Conservation (phyloP, 768 basidiomycete species). For the Hydnomerulius pinastri region DNA sequence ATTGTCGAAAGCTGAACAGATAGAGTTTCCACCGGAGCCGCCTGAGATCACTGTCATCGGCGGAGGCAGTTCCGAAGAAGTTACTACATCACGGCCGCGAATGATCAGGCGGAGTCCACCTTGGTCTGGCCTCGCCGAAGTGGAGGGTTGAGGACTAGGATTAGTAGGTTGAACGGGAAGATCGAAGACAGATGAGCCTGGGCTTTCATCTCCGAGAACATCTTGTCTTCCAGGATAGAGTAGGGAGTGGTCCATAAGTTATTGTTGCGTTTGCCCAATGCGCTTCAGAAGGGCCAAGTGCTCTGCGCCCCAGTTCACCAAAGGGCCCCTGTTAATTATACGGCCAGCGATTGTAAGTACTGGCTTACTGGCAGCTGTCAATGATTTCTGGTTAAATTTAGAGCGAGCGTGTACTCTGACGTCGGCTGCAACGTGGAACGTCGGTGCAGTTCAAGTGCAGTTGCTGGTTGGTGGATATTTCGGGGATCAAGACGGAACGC, state of each 20-base stretch:
- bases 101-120: slow-evolving; percentile 4
- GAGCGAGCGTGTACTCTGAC: too few relatives aligned
- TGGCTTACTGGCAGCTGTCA: too few relatives aligned
- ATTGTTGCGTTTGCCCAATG: not conserved
- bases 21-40: slow-evolving; percentile 92
- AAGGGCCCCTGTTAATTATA: not conserved
- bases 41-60: slow-evolving; percentile 83
- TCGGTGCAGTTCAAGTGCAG: too few relatives aligned
- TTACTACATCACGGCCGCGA: slow-evolving; percentile 4
- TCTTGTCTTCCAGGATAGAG: slow-evolving; percentile 11
- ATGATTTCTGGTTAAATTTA: too few relatives aligned
- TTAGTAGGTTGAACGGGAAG: slow-evolving; percentile 51
- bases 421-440: too few relatives aligned
- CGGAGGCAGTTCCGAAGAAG: slow-evolving; percentile 17
- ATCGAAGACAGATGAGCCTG: slow-evolving; percentile 76
- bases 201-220: slow-evolving; percentile 42
- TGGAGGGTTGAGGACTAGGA: slow-evolving; percentile 20
- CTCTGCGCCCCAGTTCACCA: not conserved
- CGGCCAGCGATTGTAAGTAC: too few relatives aligned
- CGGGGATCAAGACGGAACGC: too few relatives aligned
- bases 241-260: slow-evolving; percentile 16
- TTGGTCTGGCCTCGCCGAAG: slow-evolving; percentile 11
- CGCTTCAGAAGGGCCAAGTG: too few relatives aligned
- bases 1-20: slow-evolving; percentile 79
- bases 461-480: too few relatives aligned